Evolutionary conservation across 345 rosid genomes (phyloP).

Genomic region (Syzygium aqueum): DNA sequence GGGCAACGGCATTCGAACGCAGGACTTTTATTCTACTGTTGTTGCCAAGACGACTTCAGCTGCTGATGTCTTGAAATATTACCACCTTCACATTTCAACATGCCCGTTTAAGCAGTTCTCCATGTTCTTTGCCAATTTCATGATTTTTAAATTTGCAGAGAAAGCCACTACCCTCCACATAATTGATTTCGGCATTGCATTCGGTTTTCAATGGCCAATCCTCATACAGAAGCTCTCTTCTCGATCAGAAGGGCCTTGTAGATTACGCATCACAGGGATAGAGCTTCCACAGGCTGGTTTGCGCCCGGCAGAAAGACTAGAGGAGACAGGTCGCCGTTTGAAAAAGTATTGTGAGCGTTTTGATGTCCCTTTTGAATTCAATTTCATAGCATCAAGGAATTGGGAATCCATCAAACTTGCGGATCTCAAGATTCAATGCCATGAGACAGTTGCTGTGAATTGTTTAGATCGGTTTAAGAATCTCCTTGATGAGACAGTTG

Average conservation of each 20-base stretch:
- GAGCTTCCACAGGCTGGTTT: slow-evolving; percentile 77
- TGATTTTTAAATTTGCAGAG: slow-evolving; percentile 38
- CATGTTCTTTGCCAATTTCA: slow-evolving; percentile 38
- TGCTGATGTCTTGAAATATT: slow-evolving; percentile 55
- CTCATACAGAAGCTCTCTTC: slow-evolving; percentile 55
- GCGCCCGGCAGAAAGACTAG: slow-evolving; percentile 55
- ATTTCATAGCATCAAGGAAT: slow-evolving; percentile 19
- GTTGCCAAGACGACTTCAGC: slow-evolving; percentile 20
- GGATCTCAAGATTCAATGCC: slow-evolving; percentile 22
- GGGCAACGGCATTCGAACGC: slow-evolving; percentile 29
- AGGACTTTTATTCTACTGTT: slow-evolving; percentile 17
- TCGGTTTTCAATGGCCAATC: slow-evolving; percentile 89
- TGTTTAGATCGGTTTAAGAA: slow-evolving; percentile 8
- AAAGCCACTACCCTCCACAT: slow-evolving; percentile 61
- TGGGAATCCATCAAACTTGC: slow-evolving; percentile 27
- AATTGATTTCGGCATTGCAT: slow-evolving; percentile 72
- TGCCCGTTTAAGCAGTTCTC: slow-evolving; percentile 67
- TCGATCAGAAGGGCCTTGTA: slow-evolving; percentile 42
- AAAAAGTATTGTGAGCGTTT: slow-evolving; percentile 63
- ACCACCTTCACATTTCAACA: slow-evolving; percentile 33
- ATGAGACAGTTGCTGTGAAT: slow-evolving; percentile 15
- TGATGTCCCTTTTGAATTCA: slow-evolving; percentile 60
- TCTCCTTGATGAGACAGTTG: slow-evolving; percentile 19
- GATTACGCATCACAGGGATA: slow-evolving; percentile 75
- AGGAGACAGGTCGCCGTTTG: slow-evolving; percentile 72